Evolutionary conservation across 2,329 filamentous ascomycete genomes (phyloP).

Genomic region (Ceratocystis diversiconidia): DNA sequence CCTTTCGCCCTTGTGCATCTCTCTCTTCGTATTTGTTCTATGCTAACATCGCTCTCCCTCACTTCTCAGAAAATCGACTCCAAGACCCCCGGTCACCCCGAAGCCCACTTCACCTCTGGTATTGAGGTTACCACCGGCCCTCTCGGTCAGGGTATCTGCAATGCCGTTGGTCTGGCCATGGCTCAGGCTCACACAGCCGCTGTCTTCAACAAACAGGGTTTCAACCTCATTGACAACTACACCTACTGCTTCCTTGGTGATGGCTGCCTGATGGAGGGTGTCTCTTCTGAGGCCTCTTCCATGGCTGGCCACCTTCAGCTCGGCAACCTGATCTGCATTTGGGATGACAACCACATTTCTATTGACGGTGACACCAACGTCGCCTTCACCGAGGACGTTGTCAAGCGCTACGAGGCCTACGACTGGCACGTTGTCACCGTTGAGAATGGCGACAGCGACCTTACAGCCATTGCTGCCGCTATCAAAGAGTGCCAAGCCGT

Average conservation of each 20-base stretch:
- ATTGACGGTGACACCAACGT: conserved; percentile 89
- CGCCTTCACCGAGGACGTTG: conserved; percentile 93
- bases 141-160: conserved; percentile 92
- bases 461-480: conserved; percentile 74
- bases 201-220: conserved; percentile 92
- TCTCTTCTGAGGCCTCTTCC: conserved; percentile 83
- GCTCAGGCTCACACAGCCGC: conserved; percentile 84
- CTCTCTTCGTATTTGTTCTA: conserved; percentile 9
- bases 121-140: conserved; percentile 97
- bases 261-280: conserved; percentile 96
- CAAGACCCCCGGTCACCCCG: conserved; percentile 92
- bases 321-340: conserved; percentile 92
- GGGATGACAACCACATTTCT: conserved; percentile 97
- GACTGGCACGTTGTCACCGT: conserved; percentile 88
- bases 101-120: conserved; percentile 90
- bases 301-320: conserved; percentile 92
- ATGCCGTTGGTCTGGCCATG: conserved; percentile 94
- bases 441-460: conserved; percentile 75
- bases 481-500: conserved; percentile 73
- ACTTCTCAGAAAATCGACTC: conserved; percentile 36
- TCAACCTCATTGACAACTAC: conserved; percentile 85
- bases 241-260: conserved; percentile 96
- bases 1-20: conserved; percentile 1
- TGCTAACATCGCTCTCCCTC: conserved; percentile 3
- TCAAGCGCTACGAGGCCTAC: conserved; percentile 89